These are phyloP conservation scores for Rhizopogon salebrosus DNA, from an alignment of 768 basidiomycete species.

Conservation along the genomic window DNA sequence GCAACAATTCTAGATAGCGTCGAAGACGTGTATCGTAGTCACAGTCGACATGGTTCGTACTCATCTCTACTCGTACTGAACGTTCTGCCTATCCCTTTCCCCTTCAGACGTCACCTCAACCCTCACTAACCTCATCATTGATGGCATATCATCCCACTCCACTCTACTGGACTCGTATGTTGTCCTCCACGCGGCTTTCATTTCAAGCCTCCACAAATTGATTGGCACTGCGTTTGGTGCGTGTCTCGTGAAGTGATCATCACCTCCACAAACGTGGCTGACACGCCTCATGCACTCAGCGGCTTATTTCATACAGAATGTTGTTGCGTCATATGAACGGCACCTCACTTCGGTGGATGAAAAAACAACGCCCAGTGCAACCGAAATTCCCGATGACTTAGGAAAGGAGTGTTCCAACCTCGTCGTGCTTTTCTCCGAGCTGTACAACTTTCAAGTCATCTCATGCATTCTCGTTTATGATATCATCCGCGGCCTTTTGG, in stretches of 20 bases:
- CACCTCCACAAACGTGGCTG: not conserved
- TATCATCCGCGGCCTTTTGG: constrained; percentile 71
- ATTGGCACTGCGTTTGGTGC: constrained; percentile 86
- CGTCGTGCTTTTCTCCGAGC: constrained; percentile 79
- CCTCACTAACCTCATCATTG: constrained; percentile 69
- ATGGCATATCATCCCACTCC: constrained; percentile 75
- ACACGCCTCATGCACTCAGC: constrained; percentile 36
- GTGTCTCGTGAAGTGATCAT: constrained; percentile 17
- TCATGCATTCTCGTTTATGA: constrained; percentile 89
- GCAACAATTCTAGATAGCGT: constrained; percentile 64
- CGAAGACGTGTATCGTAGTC: constrained; percentile 71
- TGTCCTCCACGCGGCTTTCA: constrained; percentile 79
- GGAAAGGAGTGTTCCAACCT: constrained; percentile 92
- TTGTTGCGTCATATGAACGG: constrained; percentile 62
- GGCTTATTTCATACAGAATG: constrained; percentile 76
- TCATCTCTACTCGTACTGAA: constrained; percentile 8
- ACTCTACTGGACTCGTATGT: constrained; percentile 87
- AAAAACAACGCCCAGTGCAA: constrained; percentile 3
- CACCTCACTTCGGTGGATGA: constrained; percentile 37
- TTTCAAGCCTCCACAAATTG: constrained; percentile 75
- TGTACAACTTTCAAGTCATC: constrained; percentile 96
- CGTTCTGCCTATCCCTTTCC: not conserved
- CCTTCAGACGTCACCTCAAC: constrained; percentile 74
- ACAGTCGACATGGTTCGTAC: constrained; percentile 69
- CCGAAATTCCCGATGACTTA: constrained; percentile 28